Evolutionary conservation across 805 yeast species (phyloP), one percentile per base, ranked within the genome.

Genomic region (Candida montana): DNA sequence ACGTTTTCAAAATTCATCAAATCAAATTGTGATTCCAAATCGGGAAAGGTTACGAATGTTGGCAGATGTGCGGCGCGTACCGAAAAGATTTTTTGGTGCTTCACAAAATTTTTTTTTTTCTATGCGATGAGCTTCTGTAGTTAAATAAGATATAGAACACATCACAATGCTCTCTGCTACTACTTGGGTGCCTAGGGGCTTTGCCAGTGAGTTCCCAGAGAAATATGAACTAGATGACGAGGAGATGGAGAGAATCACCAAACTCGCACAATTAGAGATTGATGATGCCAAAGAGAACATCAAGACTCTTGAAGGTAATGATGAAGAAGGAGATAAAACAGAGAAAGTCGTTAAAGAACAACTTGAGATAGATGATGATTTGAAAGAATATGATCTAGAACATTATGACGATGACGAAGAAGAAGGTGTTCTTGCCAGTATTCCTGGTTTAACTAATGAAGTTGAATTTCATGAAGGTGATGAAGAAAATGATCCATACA

Each of bases 181-280:
- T 37, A 69, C 81, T 39, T 93, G 99, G 98, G 96, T 91, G 19
- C 97, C 98, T 37, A 78, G 96, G 56, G 99, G 99, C 5, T 84
- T 74, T 62, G 95, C 99, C 23, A 77, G 95, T 30, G 97, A 90
- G 62, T 86, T 82, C 58, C 98, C 99, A 6, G 87, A 79, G 55
- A 77, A 83, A 57, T 89, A 88, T 55, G 95, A 87, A 51, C 67
- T 91, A 41, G 81, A 89, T 52, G 98, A 93, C 48, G 91, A 77
- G 46, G 99, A 93, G 65, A 81, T 93, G 86, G 91, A 79, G 43
- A 76, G 97, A 65, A 89, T 93, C 59, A 77, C 81, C 47, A 78
- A 80, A 50, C 74, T 93, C 77, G 95, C 98, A 40, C 77, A 83
- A 45, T 68, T 89, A 52, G 87, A 90, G 59, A 67, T 93, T 37